Evolutionary conservation across 768 basidiomycete genomes (phyloP), one percentile per base, ranked within the genome.

Genomic region (Mycena epipterygia): DNA sequence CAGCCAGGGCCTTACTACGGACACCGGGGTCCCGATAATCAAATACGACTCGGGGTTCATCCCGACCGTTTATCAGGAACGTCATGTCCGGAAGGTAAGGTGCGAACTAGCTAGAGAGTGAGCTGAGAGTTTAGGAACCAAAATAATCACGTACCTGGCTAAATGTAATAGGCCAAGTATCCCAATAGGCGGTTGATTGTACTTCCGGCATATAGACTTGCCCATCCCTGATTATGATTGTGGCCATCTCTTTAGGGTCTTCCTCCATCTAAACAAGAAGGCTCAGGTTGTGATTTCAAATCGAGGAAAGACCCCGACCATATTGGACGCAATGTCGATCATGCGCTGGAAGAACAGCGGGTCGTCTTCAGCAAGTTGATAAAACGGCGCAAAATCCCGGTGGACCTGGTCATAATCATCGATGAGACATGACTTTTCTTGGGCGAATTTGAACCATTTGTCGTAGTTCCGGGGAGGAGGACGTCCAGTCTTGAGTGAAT

Each of bases 351-450:
- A 67, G 44, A 51, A 61, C 8, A 21, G 13, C 14, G 64, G 64
- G 37, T 69, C 53, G 30, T 52, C 53, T 21, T 62, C 33, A 29
- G 68, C 60, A 55, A 65, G 64, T 19, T 65, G 41, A 56, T 65
- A 65, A 16, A 65, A 65, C n/a, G 64, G 64, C 14, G 30, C 37
- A 23, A 69, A 69, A 25, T 69, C 68, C n/a, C 46, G 49, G 29
- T 49, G 27, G 17, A 69, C 29, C 41, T 56, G 68, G 51, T 64
- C 68, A 29, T 69, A 69, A 16, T 69, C 68, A 53, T 69, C 68
- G 27, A 69, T 56, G 46, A 69, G 68, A 69, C 68, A 69, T 23
- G 52, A 57, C n/a, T 69, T 53, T 13, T 56, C 60, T 8, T 21
- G 27, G 19, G 68, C 68, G 44, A 62, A 69, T 11, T 56, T n/a